Base-by-base conservation (phyloP, 2,329 filamentous ascomycete genomes). In the Talaromyces sp. region DNA sequence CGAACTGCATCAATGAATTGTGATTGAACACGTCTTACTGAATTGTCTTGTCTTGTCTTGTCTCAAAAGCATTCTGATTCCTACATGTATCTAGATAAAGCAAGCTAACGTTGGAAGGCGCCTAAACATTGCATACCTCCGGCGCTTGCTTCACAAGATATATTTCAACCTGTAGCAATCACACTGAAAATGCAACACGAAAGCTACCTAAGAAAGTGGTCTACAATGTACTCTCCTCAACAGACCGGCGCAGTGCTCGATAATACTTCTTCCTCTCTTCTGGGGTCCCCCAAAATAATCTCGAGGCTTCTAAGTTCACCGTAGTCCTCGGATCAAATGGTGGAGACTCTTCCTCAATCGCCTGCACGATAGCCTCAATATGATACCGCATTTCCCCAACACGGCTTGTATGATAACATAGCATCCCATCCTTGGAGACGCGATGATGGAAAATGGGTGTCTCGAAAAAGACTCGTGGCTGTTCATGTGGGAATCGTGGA, bases 281-380 rank as follows among this genome's bases (percentile, higher is more conserved):
- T 0, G 83, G 75, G 3, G 81, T 81, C 2, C 91, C 91, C 93
- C 94, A 99, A 69, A 88, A 94, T 46, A 97, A 78, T 71, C 86
- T 89, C 40, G 89, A 87, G 2, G 92, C 91, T 67, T 96, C 92
- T 0, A 86, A 88, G 63, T 96, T 88, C 37, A 97, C 90, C 33
- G 91, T 83, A 10, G 89, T 92, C 46, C 93, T 83, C 0, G 94
- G 94, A 69, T 99, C 94, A 68, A 96, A 97, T 0, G 89, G 87
- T 0, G 92, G 90, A 1, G 85, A 81, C 60, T 95, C 90, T 57
- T 97, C 92, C 68, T 97, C 91, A n/a, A 97, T 79, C 0, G 87
- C 82, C 6, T 83, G 81, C 62, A 97, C 84, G 57, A 97, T 88
- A 4, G 88, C 89, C 57, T 95, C 87, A 43, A 99, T 86, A 64